Evolutionary conservation across 2,329 filamentous ascomycete genomes (phyloP).

Genomic region (Eurotiales sp.): DNA sequence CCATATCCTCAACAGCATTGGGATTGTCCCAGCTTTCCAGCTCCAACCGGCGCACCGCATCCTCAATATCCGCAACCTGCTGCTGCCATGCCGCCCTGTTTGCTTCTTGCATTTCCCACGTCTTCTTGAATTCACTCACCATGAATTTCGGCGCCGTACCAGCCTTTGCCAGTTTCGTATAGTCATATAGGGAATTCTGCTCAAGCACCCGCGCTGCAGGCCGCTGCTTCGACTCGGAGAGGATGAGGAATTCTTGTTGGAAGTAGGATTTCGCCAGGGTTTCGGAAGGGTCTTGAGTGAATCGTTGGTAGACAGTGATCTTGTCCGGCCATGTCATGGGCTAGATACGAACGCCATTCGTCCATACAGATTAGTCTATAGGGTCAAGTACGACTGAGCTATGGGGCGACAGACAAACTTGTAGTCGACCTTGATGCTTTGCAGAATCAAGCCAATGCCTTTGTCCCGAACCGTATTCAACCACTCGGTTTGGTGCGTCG

Average conservation of each 20-base stretch:
- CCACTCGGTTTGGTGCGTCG: constrained; percentile 62
- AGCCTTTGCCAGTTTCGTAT: constrained; percentile 55
- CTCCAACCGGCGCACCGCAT: constrained; percentile 62
- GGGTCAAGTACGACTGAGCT: no score
- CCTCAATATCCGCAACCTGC: constrained; percentile 55
- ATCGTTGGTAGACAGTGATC: constrained; percentile 78
- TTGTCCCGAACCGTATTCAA: constrained; percentile 62
- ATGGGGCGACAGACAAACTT: constrained; percentile 65
- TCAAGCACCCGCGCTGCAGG: constrained; percentile 71
- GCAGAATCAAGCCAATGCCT: constrained; percentile 69
- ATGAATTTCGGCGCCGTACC: constrained; percentile 56
- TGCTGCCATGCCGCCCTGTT: constrained; percentile 51
- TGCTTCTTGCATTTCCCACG: constrained; percentile 60
- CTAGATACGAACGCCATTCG: no score
- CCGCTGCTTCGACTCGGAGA: constrained; percentile 72
- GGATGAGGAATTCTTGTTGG: constrained; percentile 57
- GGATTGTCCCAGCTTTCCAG: constrained; percentile 67
- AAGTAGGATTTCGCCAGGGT: constrained; percentile 29
- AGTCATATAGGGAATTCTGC: constrained; percentile 77
- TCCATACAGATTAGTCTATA: no score
- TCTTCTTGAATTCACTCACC: constrained; percentile 56
- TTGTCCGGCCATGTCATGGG: constrained; percentile 80
- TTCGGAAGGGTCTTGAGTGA: constrained; percentile 52
- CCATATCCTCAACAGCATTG: constrained; percentile 69
- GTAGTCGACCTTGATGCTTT: constrained; percentile 76